phyloP scores from a whole-genome alignment of 257 asterid genomes.

The Anisodus tanguticus region DNA sequence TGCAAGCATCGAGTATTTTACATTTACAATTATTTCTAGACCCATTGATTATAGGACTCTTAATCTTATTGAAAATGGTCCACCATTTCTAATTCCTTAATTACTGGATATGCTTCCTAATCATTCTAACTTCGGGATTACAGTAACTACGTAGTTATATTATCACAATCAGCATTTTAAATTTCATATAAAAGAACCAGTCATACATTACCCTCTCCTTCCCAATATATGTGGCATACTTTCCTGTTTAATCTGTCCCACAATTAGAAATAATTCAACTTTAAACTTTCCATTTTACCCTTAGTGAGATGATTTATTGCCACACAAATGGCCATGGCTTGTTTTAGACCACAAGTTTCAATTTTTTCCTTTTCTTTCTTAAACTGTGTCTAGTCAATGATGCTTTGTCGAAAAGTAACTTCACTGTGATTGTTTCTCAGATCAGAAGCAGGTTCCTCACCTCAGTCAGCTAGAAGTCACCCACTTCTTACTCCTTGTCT shows the following conservation, averaged over 20 bases:
- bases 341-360: no score
- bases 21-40: background rate
- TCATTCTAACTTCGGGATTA: background rate
- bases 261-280: no score
- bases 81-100: background rate
- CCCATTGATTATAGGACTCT: background rate
- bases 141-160: background rate
- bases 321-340: no score
- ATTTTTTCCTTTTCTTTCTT: no score
- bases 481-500: conserved; percentile 90
- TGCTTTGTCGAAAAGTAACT: background rate
- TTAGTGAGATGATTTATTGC: no score
- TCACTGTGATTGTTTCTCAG: conserved; percentile 44
- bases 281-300: no score
- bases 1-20: background rate
- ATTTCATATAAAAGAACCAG: no score
- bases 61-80: background rate
- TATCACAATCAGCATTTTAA: background rate
- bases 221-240: no score
- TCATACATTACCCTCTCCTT: no score
- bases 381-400: no score
- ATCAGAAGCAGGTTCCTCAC: conserved; percentile 49
- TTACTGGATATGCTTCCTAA: background rate
- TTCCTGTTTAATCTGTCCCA: no score
- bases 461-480: conserved; percentile 55